Conservation (phyloP, 2,329 filamentous ascomycete species). For the Fusarium longipes region DNA sequence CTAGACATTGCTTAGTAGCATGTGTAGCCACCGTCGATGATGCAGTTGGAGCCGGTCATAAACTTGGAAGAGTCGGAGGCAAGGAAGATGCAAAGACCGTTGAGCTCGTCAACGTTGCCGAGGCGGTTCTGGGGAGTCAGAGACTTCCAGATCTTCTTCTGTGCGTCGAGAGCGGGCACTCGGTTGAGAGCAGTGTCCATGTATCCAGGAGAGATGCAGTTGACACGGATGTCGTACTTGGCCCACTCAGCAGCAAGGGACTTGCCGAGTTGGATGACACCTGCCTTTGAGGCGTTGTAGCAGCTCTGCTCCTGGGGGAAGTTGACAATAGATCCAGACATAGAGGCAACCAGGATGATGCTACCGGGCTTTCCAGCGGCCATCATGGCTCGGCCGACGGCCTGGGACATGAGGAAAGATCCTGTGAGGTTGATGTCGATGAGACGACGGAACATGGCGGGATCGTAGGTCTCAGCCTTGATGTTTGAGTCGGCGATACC, state of each 20-base stretch:
- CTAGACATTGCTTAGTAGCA: slow-evolving; percentile 61
- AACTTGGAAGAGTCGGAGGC: slow-evolving; percentile 78
- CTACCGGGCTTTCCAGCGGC: slow-evolving; percentile 75
- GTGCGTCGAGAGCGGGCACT: slow-evolving; percentile 79
- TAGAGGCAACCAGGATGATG: slow-evolving; percentile 81
- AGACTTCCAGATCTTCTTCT: slow-evolving; percentile 84
- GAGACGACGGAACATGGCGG: slow-evolving; percentile 79
- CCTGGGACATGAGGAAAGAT: slow-evolving; percentile 80
- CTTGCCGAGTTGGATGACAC: slow-evolving; percentile 81
- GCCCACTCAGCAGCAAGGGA: slow-evolving; percentile 88
- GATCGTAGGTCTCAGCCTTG: slow-evolving; percentile 81
- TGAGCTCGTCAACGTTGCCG: slow-evolving; percentile 79
- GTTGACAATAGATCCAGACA: slow-evolving; percentile 88
- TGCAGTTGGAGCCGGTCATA: slow-evolving; percentile 81
- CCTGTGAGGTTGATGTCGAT: slow-evolving; percentile 87
- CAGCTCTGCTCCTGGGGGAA: slow-evolving; percentile 85
- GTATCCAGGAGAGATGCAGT: slow-evolving; percentile 86
- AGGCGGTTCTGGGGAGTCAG: slow-evolving; percentile 79
- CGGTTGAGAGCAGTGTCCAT: slow-evolving; percentile 88
- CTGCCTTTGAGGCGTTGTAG: slow-evolving; percentile 88
- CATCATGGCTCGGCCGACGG: slow-evolving; percentile 80
- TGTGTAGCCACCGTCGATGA: slow-evolving; percentile 78
- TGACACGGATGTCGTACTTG: slow-evolving; percentile 82
- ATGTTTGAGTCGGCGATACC: slow-evolving; percentile 88
- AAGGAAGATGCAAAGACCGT: slow-evolving; percentile 80